Conservation (phyloP, 2,329 filamentous ascomycete species). For the Chrysoporthe austroafricana region DNA sequence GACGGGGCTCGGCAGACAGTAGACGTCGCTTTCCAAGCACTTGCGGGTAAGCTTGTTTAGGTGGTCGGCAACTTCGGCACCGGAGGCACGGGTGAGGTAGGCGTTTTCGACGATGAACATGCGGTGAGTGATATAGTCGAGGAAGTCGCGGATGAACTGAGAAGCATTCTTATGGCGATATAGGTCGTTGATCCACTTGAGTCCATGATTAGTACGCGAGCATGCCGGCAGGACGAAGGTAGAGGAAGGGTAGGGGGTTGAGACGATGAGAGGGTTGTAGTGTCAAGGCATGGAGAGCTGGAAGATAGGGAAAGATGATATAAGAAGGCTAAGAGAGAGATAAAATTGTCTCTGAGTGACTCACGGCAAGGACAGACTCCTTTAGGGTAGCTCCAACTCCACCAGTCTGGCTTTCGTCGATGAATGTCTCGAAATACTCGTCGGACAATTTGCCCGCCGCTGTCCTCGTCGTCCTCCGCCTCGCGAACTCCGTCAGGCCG, state of each 20-base stretch:
- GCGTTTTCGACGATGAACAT: constrained; percentile 30
- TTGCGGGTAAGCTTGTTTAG: constrained; percentile 24
- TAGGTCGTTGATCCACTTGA: constrained; percentile 29
- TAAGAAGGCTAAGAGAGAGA: not conserved
- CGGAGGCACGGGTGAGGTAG: constrained; percentile 23
- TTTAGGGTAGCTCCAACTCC: constrained; percentile 27
- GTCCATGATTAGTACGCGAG: not conserved
- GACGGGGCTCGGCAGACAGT: constrained; percentile 20
- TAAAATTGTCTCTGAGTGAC: not conserved
- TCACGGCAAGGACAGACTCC: constrained; percentile 27
- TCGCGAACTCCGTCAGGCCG: constrained; percentile 28
- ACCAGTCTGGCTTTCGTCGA: constrained; percentile 27
- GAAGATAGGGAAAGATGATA: not conserved
- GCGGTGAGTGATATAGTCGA: constrained; percentile 29
- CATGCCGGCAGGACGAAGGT: not conserved
- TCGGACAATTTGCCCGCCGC: constrained; percentile 28
- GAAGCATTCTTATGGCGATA: constrained; percentile 27
- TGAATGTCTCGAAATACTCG: constrained; percentile 28
- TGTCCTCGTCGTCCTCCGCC: constrained; percentile 27
- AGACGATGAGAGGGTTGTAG: not conserved
- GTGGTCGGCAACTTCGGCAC: constrained; percentile 28
- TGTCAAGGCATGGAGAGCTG: not conserved
- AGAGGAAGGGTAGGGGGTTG: not conserved
- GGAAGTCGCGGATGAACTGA: constrained; percentile 29
- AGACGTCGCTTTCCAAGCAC: constrained; percentile 26